Evolutionary conservation across 2,329 filamentous ascomycete species (phyloP).

Genomic region (Nemania serpens): DNA sequence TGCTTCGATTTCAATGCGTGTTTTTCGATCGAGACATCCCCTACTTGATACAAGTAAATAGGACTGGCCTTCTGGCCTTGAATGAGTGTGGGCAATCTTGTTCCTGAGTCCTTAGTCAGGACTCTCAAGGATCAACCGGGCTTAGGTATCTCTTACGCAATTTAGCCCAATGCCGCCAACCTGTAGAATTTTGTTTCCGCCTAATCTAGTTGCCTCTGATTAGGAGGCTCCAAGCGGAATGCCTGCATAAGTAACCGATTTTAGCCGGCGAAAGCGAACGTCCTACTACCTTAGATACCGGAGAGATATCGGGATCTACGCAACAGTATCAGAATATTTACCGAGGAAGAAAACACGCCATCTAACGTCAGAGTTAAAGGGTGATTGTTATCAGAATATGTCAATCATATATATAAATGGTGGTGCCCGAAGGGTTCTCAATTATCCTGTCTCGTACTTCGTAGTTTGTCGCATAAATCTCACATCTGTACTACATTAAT

Average conservation of each 20-base stretch:
- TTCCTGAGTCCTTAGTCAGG: not conserved
- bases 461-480: constrained; percentile 1
- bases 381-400: not conserved
- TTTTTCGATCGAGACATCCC: not conserved
- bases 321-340: not conserved
- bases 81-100: no score
- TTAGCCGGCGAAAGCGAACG: constrained; percentile 6
- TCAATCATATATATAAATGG: constrained; percentile 1
- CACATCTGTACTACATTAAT: not conserved
- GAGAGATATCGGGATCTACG: constrained; percentile 11
- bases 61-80: no score
- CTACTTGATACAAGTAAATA: not conserved
- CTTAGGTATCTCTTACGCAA: not conserved
- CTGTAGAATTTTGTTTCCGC: not conserved
- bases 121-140: not conserved
- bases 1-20: not conserved
- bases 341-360: constrained; percentile 5
- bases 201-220: not conserved
- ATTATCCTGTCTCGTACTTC: not conserved
- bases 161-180: not conserved
- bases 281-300: not conserved
- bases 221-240: not conserved
- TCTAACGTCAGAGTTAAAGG: not conserved
- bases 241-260: constrained; percentile 5
- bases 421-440: constrained; percentile 12